Base-by-base conservation (phyloP, 805 yeast species). In the Candida loeiensis region DNA sequence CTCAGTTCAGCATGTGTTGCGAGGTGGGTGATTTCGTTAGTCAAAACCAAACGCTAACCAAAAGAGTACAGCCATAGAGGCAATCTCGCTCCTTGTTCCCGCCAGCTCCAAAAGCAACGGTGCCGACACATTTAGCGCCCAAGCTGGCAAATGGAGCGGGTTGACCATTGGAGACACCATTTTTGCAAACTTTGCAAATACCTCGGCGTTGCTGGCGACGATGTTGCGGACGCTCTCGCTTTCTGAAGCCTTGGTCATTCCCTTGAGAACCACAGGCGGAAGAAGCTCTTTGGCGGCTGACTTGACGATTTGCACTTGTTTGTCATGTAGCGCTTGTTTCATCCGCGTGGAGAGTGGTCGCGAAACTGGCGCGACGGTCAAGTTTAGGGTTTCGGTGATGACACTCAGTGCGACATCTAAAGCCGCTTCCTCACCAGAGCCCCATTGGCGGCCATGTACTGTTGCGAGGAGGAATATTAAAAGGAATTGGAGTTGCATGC, bases 251-350 rank as follows among this genome's bases (percentile, higher is more conserved):
- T 36, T 22, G 19, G 30, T 20, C 15, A 37, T 14, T 8, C 28
- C 24, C 22, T 37, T 37, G 24, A 37, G 19, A 5, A 37, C 40
- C 5, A 22, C 35, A 2, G 40, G 40, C 8, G 40, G 40, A 6
- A 37, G 25, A 4, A 37, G 19, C 26, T 37, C 40, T 20, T 30
- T 30, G 5, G 40, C 32, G 17, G 31, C 18, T 4, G 17, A 12
- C 14, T 37, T 37, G 30, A 37, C 21, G 8, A 37, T n/a, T 12
- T 24, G 26, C 31, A 31, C 18, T 16, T 37, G 40, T 24, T 30
- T 37, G 8, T 24, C 22, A 9, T 16, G 29, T 8, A 37, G 17
- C 5, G 40, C 21, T 4, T 24, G 14, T 24, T 37, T 15, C 17
- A 37, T 31, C 14, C 34, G 24, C 7, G 22, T 22, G 24, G 40